phyloP scores from a whole-genome alignment of 805 yeast genomes.

The Candida methanosorbosa region DNA sequence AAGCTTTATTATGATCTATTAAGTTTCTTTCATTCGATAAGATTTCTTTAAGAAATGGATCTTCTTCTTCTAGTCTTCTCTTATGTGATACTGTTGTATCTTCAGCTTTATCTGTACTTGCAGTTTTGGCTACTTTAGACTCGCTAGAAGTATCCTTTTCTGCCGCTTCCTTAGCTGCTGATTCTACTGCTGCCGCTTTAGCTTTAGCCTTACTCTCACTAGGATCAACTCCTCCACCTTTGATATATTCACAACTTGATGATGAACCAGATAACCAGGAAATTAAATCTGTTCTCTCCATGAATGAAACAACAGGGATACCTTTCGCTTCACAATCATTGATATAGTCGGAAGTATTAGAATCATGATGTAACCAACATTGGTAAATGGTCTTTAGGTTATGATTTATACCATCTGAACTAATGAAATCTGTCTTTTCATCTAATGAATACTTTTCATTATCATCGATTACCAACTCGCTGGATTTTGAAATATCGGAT shows the following conservation, averaged over 20 bases:
- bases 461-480: slow-evolving; percentile 8
- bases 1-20: slow-evolving; percentile 31
- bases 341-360: slow-evolving; percentile 75
- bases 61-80: slow-evolving; percentile 25
- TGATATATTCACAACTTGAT: slow-evolving; percentile 48
- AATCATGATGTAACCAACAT: slow-evolving; percentile 70
- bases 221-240: too few relatives aligned
- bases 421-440: slow-evolving; percentile 40
- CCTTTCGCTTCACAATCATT: slow-evolving; percentile 57
- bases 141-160: neutral
- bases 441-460: slow-evolving; percentile 20
- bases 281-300: slow-evolving; percentile 77
- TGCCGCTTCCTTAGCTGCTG: neutral
- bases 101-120: slow-evolving; percentile 6
- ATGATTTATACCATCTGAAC: slow-evolving; percentile 32
- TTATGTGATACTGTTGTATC: slow-evolving; percentile 2
- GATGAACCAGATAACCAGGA: slow-evolving; percentile 73
- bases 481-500: slow-evolving; percentile 11
- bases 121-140: neutral
- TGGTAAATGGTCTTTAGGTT: slow-evolving; percentile 56
- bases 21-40: slow-evolving; percentile 33
- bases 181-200: slow-evolving; percentile 3
- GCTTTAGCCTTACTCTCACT: too few relatives aligned
- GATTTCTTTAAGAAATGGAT: slow-evolving; percentile 43
- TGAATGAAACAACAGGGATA: slow-evolving; percentile 66